Conservation (phyloP, 2,329 filamentous ascomycete genomes). For the Microcyclospora tardicrescens region DNA sequence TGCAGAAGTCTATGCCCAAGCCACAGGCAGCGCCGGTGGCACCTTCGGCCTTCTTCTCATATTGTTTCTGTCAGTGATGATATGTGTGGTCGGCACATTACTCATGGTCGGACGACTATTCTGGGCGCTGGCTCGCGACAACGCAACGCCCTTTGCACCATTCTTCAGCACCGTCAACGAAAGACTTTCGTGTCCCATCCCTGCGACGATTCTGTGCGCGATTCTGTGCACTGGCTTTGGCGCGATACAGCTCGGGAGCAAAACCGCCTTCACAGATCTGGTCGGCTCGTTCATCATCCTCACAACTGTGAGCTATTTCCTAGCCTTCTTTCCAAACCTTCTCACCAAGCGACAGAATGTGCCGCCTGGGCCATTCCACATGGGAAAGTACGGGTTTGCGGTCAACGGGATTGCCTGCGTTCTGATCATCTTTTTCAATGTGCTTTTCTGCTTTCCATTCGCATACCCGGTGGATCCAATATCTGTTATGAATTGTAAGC, state of each 20-base stretch:
- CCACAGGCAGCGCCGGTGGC: constrained; percentile 36
- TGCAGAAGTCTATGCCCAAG: constrained; percentile 36
- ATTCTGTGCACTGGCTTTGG: constrained; percentile 34
- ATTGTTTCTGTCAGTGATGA: constrained; percentile 38
- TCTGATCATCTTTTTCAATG: constrained; percentile 24
- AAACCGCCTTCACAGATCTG: constrained; percentile 23
- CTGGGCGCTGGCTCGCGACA: constrained; percentile 46
- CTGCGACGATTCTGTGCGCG: constrained; percentile 44
- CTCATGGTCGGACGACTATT: constrained; percentile 31
- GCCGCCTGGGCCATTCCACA: constrained; percentile 23
- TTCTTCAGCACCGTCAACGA: constrained; percentile 43
- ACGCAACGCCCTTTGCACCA: constrained; percentile 44
- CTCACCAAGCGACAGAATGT: constrained; percentile 20
- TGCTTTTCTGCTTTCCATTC: constrained; percentile 25
- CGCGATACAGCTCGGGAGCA: constrained; percentile 20
- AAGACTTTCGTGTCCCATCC: constrained; percentile 44
- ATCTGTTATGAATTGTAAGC: constrained; percentile 27
- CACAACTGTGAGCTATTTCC: constrained; percentile 22
- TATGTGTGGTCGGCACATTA: constrained; percentile 39
- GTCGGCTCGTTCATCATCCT: constrained; percentile 26
- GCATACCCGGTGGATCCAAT: constrained; percentile 16
- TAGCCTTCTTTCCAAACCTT: constrained; percentile 24
- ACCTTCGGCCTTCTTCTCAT: constrained; percentile 47
- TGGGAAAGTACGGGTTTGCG: constrained; percentile 20
- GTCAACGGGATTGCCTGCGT: constrained; percentile 22